A percentile compares a stretch with the other conserved stretches of the same genome.
Evolutionary conservation across 2,329 filamentous ascomycete species (phyloP).

Genomic region (Epichloe amarillans): DNA sequence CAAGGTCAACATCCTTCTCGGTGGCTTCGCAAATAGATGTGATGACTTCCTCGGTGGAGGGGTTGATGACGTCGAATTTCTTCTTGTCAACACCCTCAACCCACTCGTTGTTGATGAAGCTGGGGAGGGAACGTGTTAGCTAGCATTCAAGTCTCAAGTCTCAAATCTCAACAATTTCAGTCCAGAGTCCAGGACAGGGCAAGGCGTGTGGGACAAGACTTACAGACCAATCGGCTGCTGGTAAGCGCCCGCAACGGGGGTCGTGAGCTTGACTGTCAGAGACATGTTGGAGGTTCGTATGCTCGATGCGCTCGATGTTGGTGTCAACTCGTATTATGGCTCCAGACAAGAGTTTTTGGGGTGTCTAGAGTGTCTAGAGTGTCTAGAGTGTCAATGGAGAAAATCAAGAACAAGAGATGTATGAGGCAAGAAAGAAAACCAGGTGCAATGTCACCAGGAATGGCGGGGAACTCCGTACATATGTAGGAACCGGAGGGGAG

Average conservation of each 20-base stretch:
- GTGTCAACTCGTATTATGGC: not conserved
- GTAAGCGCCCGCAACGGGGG: slow-evolving; percentile 48
- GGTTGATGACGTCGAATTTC: slow-evolving; percentile 89
- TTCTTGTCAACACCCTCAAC: slow-evolving; percentile 67
- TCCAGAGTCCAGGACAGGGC: not conserved
- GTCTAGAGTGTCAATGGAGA: not conserved
- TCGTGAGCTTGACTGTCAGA: slow-evolving; percentile 50
- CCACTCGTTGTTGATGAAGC: slow-evolving; percentile 91
- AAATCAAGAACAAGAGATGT: not conserved
- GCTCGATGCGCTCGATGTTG: not conserved
- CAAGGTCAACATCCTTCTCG: slow-evolving; percentile 73
- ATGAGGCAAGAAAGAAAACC: not conserved
- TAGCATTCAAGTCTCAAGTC: not conserved
- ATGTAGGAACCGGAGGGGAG: not conserved
- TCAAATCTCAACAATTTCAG: not conserved
- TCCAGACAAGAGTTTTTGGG: not conserved
- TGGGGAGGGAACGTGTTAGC: slow-evolving; percentile 17
- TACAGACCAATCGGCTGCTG: slow-evolving; percentile 50
- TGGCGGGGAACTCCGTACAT: not conserved
- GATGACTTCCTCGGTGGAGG: slow-evolving; percentile 72
- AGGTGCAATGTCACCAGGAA: not conserved
- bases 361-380: not conserved
- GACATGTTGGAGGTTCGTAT: slow-evolving; percentile 21
- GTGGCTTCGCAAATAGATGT: slow-evolving; percentile 70
- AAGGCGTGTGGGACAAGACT: slow-evolving; percentile 16